Conservation (phyloP, 352 stramenopile species). For the Blastocystis sp. region DNA sequence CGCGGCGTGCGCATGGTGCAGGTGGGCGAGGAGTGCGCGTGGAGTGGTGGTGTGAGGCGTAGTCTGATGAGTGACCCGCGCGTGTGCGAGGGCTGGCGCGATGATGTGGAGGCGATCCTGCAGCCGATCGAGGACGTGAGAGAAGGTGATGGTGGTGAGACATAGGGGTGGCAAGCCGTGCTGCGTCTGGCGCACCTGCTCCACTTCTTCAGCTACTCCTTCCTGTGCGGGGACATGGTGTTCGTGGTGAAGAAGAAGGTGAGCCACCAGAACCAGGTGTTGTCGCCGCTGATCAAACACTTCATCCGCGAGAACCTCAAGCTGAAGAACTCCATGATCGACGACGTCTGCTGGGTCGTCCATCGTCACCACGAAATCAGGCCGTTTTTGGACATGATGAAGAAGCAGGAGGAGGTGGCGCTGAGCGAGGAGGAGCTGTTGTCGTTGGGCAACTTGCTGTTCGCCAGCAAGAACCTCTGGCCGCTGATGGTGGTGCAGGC, state of each 20-base stretch:
- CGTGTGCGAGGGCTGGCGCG: too few species aligned
- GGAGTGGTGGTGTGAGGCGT: background rate
- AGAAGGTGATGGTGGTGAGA: background rate
- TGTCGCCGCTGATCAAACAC: conserved; percentile 38
- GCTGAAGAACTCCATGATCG: conserved; percentile 34
- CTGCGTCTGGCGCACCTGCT: conserved; percentile 27
- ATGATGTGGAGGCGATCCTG: background rate
- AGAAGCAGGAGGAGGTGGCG: background rate
- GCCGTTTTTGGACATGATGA: background rate
- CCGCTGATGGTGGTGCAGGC: conserved; percentile 41
- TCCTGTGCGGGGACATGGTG: conserved; percentile 14
- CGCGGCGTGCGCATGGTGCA: conserved; percentile 2
- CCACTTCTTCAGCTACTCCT: conserved; percentile 4
- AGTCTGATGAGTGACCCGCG: too few species aligned
- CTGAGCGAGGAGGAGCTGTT: background rate
- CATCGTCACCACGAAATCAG: conserved; percentile 16
- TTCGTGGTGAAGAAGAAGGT: conserved; percentile 11
- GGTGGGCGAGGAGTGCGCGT: background rate
- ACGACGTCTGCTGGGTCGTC: conserved; percentile 42
- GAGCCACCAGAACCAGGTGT: background rate
- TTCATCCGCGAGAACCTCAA: conserved; percentile 55
- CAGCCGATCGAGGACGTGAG: conserved; percentile 7
- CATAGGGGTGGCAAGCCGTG: background rate
- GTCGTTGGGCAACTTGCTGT: conserved; percentile 23
- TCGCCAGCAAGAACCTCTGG: conserved; percentile 32